Base-by-base conservation (phyloP, 257 asterid genomes). In the Agastache rugosa region DNA sequence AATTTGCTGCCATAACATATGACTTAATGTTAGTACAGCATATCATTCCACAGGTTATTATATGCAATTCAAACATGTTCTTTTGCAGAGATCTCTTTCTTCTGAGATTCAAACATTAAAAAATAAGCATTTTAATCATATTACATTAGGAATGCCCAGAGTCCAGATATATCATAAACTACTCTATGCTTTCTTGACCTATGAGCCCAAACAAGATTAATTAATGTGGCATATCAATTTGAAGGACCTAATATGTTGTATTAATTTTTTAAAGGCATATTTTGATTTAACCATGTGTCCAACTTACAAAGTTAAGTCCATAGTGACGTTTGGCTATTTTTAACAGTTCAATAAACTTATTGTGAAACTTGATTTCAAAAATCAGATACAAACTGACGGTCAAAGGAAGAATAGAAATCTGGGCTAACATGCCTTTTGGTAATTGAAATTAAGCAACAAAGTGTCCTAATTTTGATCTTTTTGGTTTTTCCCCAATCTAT, bases 141-240 rank as follows among this genome's bases (percentile, higher is more conserved):
- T 39, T 9, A 64, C 16, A 47, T 22, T 11, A 54, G 25, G 25
- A 37, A 15, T 29, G 63, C 7, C 51, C 7, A 39, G 70, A 31
- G 42, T n/a, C 62, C 9, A 39, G 56, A 42, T 3, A 42, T 3
- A 53, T 63, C 73, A 56, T 55, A 63, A 76, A 63, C 62, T 53
- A 62, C 39, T 31, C 27, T 69, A 47, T 15, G 45, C 68, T 77
- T 63, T 31, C 71, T 22, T 53, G 44, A 17, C 63, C 11, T 42
- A 44, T 53, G 56, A 51, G 41, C 58, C 35, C 9, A 54, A 56
- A 64, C 50, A 55, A 63, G 56, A n/a, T 19, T 58, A 17, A 16
- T 34, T 15, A 44, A 29, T 47, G 63, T n/a, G 50, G 79, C 62
- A 54, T n/a, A 16, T 50, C 41, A 27, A 41, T 4, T 39, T 42